Evolutionary conservation across 371 early-diverging fungal genomes (phyloP), one percentile per base, ranked within the genome.

Genomic region (Mortierella sp.): DNA sequence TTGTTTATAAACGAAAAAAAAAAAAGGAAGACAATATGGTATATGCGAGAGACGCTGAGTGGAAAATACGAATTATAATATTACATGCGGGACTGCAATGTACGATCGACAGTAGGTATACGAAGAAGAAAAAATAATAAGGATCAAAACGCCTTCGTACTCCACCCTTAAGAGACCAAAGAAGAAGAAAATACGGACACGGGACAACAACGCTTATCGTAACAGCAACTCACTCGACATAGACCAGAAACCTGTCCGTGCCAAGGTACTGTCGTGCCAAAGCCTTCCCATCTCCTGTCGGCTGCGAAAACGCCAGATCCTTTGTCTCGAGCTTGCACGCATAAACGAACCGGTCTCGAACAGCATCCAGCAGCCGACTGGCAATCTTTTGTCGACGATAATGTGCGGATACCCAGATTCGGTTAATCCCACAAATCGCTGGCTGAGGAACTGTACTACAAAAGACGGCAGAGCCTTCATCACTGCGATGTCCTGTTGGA

Each of bases 271-370:
- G 69, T 24, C 60, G 47, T 6, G 83, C 83, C 24, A 82, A 56
- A 2, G 70, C 69, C 49, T 73, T 76, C 23, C 87, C 87, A 58
- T 81, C 80, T 8, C 72, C 68, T 11, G 87, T 84, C n/a, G 87
- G 87, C 60, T 87, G 85, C 17, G 87, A 85, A 60, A 87, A 87
- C 7, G 86, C 87, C 17, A 87, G 31, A 11, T 78, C 72, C 27
- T 43, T 54, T n/a, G n/a, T 54, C 23, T 69, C 68, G 24, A 85
- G 52, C n/a, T 52, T 52, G 53, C 71, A 83, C 0, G 85, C 84
- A 63, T 79, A 84, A 19, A 86, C 55, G 56, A 85, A 87, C 48
- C 62, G 60, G 14, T 67, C 75, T 23, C 82, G 69, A 6, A 83
- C 79, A 2, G 70, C 72, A 28, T 85, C 83, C 56, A 88, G 56